Base-by-base conservation (phyloP, 1,139 yeast genomes). In the Candida tetrigidarum region DNA sequence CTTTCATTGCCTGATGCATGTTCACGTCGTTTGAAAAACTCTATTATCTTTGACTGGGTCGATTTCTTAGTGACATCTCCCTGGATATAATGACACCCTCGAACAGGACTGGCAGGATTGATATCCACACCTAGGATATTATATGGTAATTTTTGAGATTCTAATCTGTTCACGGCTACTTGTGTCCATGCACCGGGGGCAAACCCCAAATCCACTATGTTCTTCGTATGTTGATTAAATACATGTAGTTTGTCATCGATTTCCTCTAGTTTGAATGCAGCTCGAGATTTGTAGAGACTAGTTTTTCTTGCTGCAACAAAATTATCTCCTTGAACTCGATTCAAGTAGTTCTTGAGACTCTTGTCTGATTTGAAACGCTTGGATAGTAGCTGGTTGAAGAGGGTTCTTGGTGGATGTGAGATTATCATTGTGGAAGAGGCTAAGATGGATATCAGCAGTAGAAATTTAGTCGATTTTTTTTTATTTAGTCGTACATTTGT, bases 211-310 rank as follows among this genome's bases (percentile, higher is more conserved):
- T 93, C 99, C 3, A 93, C 82, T 0, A 93, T 86, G 44, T 85
- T 81, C 54, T 68, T 72, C 2, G 68, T 50, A 6, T 49, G 48
- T 6, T 78, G 72, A 45, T 67, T 67, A 62, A 93, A 83, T 2
- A 93, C 51, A 23, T 71, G 67, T 63, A 74, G 86, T 57, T 78
- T 81, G 25, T 81, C 72, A 60, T 91, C 83, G 27, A 93, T 73
- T 59, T 86, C 90, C 16, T 83, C 62, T 35, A 93, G 70, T 60
- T 93, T 93, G 68, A 81, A 92, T 0, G 98, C 98, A 0, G 99
- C 99, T 41, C 99, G 68, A 2, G 97, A 90, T 54, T 84, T 76
- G 54, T 80, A 80, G 48, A 86, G 79, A 9, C 69, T 67, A 3
- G 35, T 32, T n/a, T 41, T 38, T 28, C 43, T 45, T 57, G 80